A percentile compares a stretch with the other conserved stretches of the same genome.
Evolutionary conservation across 2,329 filamentous ascomycete genomes (phyloP).

Genomic region (Exophiala sideris): DNA sequence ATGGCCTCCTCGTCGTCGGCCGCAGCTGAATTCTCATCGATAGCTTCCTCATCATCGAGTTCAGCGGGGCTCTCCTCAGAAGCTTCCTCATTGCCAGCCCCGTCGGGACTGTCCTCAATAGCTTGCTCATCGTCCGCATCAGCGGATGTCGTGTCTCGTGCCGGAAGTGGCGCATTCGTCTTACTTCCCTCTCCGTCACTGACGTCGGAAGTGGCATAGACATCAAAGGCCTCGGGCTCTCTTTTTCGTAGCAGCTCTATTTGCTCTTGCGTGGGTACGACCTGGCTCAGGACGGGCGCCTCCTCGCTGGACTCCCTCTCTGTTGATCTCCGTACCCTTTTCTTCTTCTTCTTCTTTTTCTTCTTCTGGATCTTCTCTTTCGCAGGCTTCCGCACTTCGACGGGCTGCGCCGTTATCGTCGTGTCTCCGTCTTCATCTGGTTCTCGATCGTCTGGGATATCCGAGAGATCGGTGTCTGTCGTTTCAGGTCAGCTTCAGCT

Average conservation of each 20-base stretch:
- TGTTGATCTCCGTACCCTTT: background rate
- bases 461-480: constrained; percentile 22
- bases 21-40: constrained; percentile 3
- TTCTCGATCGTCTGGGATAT: constrained; percentile 24
- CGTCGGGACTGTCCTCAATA: background rate
- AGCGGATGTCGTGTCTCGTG: background rate
- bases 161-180: background rate
- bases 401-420: constrained; percentile 1
- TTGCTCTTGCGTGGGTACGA: constrained; percentile 1
- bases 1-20: background rate
- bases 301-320: constrained; percentile 3
- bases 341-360: constrained; percentile 7
- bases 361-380: background rate
- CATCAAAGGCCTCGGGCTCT: constrained; percentile 26
- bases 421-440: background rate
- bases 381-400: background rate
- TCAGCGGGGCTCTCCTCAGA: constrained; percentile 7
- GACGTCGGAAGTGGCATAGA: constrained; percentile 21
- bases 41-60: constrained; percentile 24
- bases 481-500: background rate
- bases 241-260: constrained; percentile 14
- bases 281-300: constrained; percentile 1
- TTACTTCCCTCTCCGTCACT: constrained; percentile 9
- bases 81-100: constrained; percentile 13
- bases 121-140: background rate